These are phyloP conservation scores for Trichaptum fuscoviolaceum DNA, from an alignment of 768 basidiomycete genomes.

Conservation along the genomic window DNA sequence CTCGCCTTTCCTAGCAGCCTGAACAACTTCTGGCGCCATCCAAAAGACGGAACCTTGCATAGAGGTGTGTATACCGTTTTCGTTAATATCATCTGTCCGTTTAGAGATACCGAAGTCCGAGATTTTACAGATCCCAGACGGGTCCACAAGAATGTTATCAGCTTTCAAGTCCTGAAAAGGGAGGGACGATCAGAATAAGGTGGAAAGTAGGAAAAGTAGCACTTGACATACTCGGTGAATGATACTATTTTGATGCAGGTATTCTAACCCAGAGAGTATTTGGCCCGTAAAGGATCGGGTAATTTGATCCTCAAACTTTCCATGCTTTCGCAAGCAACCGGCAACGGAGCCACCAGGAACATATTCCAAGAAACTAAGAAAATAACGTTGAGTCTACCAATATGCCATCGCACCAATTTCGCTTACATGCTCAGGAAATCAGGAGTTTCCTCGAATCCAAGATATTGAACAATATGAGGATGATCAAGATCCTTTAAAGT, in stretches of 20 bases:
- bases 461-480: slow-evolving; percentile 94
- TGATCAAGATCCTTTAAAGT: slow-evolving; percentile 96
- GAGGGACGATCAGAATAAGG: slow-evolving; percentile 5
- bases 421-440: slow-evolving; percentile 88
- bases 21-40: slow-evolving; percentile 97
- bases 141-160: slow-evolving; percentile 96
- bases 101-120: slow-evolving; percentile 99
- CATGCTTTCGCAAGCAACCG: slow-evolving; percentile 83
- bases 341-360: slow-evolving; percentile 97
- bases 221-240: slow-evolving; percentile 70
- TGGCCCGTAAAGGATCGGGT: slow-evolving; percentile 90
- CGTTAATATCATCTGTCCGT: slow-evolving; percentile 80
- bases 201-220: background rate
- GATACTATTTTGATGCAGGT: slow-evolving; percentile 88
- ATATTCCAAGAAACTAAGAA: slow-evolving; percentile 89
- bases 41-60: slow-evolving; percentile 99
- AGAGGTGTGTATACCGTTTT: slow-evolving; percentile 78
- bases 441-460: slow-evolving; percentile 89
- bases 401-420: background rate
- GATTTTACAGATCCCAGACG: slow-evolving; percentile 90
- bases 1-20: slow-evolving; percentile 62
- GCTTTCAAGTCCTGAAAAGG: slow-evolving; percentile 82
- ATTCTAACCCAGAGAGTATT: slow-evolving; percentile 87
- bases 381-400: slow-evolving; percentile 11
- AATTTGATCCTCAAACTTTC: slow-evolving; percentile 88